Evolutionary conservation across 2,329 filamentous ascomycete genomes (phyloP).

Genomic region (Ascochyta viciae-villosae): DNA sequence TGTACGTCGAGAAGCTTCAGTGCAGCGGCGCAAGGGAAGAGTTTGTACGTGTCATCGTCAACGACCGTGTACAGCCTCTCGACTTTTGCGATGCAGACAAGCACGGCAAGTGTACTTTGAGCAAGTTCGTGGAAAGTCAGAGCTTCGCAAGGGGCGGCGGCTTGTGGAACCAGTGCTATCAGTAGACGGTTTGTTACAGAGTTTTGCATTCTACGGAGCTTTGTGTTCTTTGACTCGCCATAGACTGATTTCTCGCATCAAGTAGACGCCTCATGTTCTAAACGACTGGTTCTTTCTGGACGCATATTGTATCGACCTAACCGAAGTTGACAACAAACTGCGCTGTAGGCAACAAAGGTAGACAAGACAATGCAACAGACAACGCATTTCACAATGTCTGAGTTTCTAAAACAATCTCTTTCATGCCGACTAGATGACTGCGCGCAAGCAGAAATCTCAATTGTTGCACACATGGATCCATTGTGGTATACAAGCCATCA

Average conservation of each 20-base stretch:
- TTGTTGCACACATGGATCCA: background rate
- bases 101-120: slow-evolving; percentile 73
- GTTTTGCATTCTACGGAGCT: background rate
- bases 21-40: slow-evolving; percentile 70
- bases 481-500: slow-evolving; percentile 5
- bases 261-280: background rate
- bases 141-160: slow-evolving; percentile 76
- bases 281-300: background rate
- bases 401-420: background rate
- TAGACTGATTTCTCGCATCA: background rate
- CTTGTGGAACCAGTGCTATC: slow-evolving; percentile 71
- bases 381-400: background rate
- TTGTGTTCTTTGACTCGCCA: background rate
- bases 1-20: slow-evolving; percentile 87
- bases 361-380: background rate
- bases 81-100: slow-evolving; percentile 73
- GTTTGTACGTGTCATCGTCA: slow-evolving; percentile 79
- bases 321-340: background rate
- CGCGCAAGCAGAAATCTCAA: background rate
- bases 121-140: slow-evolving; percentile 75
- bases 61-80: slow-evolving; percentile 80
- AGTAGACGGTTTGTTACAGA: slow-evolving; percentile 4
- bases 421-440: background rate
- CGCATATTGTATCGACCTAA: background rate
- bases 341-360: background rate